Percentiles rank a stretch among this genome's conserved stretches.
Evolutionary conservation across 1,139 yeast species (phyloP).

Genomic region (Geotrichum citri-aurantii): DNA sequence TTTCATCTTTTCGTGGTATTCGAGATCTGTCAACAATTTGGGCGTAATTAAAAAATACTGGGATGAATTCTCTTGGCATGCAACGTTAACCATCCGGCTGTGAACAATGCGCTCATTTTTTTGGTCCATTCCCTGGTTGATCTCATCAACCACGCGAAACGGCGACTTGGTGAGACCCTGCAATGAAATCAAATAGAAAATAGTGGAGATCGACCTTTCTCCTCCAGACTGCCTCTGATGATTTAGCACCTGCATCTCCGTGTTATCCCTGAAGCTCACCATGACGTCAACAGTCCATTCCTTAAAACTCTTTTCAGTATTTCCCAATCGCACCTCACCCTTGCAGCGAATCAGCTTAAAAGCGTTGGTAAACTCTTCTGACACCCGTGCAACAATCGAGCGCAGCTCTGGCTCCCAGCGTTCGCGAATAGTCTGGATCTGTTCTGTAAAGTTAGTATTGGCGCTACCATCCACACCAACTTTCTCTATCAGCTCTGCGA

Average conservation of each 20-base stretch:
- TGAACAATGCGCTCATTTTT: slow-evolving; percentile 86
- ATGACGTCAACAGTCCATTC: slow-evolving; percentile 82
- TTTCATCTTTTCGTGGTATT: slow-evolving; percentile 76
- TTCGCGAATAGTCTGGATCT: slow-evolving; percentile 40
- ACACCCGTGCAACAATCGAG: slow-evolving; percentile 47
- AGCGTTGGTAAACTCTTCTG: slow-evolving; percentile 56
- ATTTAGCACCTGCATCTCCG: slow-evolving; percentile 64
- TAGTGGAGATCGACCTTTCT: slow-evolving; percentile 93
- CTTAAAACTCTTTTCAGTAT: slow-evolving; percentile 45
- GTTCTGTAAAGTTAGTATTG: slow-evolving; percentile 32
- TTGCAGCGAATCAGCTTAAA: slow-evolving; percentile 76
- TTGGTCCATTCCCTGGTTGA: slow-evolving; percentile 98
- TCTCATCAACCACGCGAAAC: slow-evolving; percentile 93
- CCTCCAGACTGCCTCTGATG: slow-evolving; percentile 96
- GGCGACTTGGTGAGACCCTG: slow-evolving; percentile 92
- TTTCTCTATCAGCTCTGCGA: slow-evolving; percentile 32
- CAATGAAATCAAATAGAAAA: slow-evolving; percentile 79
- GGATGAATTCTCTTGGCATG: slow-evolving; percentile 54
- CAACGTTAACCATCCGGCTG: slow-evolving; percentile 75
- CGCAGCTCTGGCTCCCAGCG: slow-evolving; percentile 59
- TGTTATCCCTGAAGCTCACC: slow-evolving; percentile 78
- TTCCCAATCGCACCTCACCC: slow-evolving; percentile 65
- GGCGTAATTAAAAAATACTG: slow-evolving; percentile 95
- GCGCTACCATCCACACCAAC: slow-evolving; percentile 31
- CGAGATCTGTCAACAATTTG: slow-evolving; percentile 70